Base-by-base conservation (phyloP, 192 early-diverging fungal species). In the Backusella westeae region DNA sequence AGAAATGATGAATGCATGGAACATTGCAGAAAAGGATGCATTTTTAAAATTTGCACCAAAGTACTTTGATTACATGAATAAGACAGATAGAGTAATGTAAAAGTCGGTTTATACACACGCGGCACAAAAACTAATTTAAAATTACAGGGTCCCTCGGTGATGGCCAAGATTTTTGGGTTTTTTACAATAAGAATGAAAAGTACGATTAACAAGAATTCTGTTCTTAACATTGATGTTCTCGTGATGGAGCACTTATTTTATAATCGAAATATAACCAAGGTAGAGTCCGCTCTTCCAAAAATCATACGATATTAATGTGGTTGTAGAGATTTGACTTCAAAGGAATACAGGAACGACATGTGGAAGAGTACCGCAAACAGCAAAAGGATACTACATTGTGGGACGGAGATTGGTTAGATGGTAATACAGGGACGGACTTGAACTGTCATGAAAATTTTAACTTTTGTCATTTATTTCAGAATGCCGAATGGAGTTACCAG, bases 191-290 rank as follows among this genome's bases (percentile, higher is more conserved):
- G 93, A 34, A 94, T 91, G 80, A 94, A 91, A 75, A 95, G 93
- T 73, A 76, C 88, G 5, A 77, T 86, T 4, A 89, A 90, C 19
- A 91, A 94, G 36, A 90, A 92, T 36, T 76, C 80, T n/a, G 42
- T 26, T 14, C 74, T 93, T 71, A 93, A 94, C 34, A 92, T 98
- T 81, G 95, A 95, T 77, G 88, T 97, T 6, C 82, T 97, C 29
- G 95, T 98, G 19, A 97, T 97, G 96, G 96, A 98, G 78, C 96
- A 98, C 74, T 81, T 98, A 39, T 98, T 96, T 75, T 96, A 87
- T 76, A 88, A 92, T 35, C 81, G 87, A 75, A 89, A 85, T 29
- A 91, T 95, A 72, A 86, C 85, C 9, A 81, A 85, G 68, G 91
- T 93, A 86, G 63, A 76, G 42, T 44, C 42, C 35, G 29, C 85